Percentiles rank a stretch among this genome's conserved stretches.
Conservation (phyloP, 345 rosid genomes). For the Isatis tinctoria region DNA sequence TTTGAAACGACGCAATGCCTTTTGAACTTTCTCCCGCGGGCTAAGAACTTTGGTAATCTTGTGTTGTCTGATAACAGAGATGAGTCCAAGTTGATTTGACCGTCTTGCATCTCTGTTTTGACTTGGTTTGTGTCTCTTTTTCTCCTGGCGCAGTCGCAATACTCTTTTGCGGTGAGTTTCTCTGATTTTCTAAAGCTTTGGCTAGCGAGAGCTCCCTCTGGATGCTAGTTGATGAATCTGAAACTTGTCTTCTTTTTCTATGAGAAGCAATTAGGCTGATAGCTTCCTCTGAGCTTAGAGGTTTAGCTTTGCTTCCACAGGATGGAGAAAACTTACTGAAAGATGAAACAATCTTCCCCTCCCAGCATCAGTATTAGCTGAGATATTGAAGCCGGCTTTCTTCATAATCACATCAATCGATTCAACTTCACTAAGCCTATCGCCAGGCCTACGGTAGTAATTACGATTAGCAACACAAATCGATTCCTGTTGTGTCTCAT, state of each 20-base stretch:
- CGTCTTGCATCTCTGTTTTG: background rate
- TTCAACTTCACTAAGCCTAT: background rate
- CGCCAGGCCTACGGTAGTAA: background rate
- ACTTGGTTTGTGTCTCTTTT: background rate
- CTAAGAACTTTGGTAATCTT: background rate
- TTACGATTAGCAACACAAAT: background rate
- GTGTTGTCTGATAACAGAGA: background rate
- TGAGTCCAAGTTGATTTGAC: background rate
- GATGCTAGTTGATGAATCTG: background rate
- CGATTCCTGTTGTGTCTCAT: background rate
- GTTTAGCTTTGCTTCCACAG: conserved; percentile 2
- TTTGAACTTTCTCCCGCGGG: background rate
- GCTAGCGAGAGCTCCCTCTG: background rate
- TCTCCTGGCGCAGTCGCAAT: background rate
- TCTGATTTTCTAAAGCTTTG: background rate
- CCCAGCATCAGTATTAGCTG: background rate
- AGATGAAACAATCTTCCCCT: background rate
- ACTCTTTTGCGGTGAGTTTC: background rate
- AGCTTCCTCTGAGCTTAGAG: conserved; percentile 1
- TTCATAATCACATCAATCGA: conserved; percentile 1
- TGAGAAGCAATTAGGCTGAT: background rate
- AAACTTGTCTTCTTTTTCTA: background rate
- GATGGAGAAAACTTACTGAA: background rate
- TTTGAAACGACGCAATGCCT: background rate
- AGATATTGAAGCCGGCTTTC: conserved; percentile 7